Conservation (phyloP, 2,329 filamentous ascomycete species). For the Diplodia intermedia region DNA sequence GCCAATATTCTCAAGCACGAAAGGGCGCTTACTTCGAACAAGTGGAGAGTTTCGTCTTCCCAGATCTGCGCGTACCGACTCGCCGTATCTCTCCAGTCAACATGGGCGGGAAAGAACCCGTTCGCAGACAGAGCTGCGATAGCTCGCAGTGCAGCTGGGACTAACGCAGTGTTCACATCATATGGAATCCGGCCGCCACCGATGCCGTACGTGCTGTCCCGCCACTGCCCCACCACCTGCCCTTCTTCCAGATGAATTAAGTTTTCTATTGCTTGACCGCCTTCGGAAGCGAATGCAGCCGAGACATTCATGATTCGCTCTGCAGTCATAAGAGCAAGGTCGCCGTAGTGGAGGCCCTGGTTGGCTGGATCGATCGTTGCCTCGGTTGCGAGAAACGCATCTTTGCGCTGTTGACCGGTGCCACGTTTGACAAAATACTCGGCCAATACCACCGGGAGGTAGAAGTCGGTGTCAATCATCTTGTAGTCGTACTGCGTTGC, state of each 20-base stretch:
- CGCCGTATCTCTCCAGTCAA: constrained; percentile 57
- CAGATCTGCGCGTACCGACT: constrained; percentile 63
- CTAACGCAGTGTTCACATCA: constrained; percentile 69
- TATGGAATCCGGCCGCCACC: constrained; percentile 69
- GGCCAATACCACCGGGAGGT: constrained; percentile 64
- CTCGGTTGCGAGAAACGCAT: constrained; percentile 50
- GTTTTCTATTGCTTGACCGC: constrained; percentile 60
- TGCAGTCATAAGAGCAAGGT: constrained; percentile 60
- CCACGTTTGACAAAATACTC: constrained; percentile 63
- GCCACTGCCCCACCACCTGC: constrained; percentile 67
- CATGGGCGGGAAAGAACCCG: constrained; percentile 59
- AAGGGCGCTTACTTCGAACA: constrained; percentile 66
- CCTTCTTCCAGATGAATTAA: constrained; percentile 64
- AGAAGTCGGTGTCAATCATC: constrained; percentile 70
- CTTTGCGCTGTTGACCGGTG: constrained; percentile 49
- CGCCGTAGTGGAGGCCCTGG: constrained; percentile 59
- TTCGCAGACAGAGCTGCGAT: constrained; percentile 60
- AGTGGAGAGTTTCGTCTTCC: constrained; percentile 66
- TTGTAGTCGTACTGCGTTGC: constrained; percentile 64
- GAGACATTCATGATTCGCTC: constrained; percentile 66
- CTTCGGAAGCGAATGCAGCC: constrained; percentile 58
- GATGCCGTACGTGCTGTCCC: constrained; percentile 66
- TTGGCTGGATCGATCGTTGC: constrained; percentile 61
- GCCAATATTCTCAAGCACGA: constrained; percentile 34
- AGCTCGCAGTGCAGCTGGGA: constrained; percentile 65